Base-by-base conservation (phyloP, 805 yeast genomes). In the Candida sphagnicola region DNA sequence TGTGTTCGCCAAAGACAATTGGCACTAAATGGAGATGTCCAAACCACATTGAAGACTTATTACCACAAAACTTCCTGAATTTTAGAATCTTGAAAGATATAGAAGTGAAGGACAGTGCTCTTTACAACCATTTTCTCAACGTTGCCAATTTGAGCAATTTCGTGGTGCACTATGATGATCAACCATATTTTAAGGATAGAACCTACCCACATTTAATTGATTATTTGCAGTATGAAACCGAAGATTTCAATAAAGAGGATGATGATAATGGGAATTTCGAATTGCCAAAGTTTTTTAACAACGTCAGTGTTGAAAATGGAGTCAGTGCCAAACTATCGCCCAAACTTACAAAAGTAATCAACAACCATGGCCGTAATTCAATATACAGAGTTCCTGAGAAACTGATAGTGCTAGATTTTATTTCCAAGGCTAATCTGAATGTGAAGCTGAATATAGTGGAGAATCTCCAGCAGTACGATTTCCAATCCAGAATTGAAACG, bases 21-120 rank as follows among this genome's bases (percentile, higher is more conserved):
- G 95, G 93, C 2, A 70, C 71, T 32, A 85, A 82, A 57, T 91
- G 96, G 98, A 80, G 77, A 63, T 93, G 96, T 59, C 98, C 96
- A 2, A 82, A 85, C 48, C 97, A 88, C 62, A 77, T 78, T 15
- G 84, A 75, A 34, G 67, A 61, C 30, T 57, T 76, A 16, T 45
- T 71, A n/a, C 70, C 70, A 21, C 48, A 67, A 11, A 62, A 70
- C 40, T 45, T 63, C 40, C 49, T 47, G 36, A 54, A 54, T 21
- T 49, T 59, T 37, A 62, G 88, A 37, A 67, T 72, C 51, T 68
- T 75, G 47, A 74, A 70, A 47, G 75, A 72, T 46, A 77, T 77
- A 32, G 59, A 70, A 4, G 61, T 72, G 17, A 55, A 80, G 5
- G 85, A 82, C 40, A 82, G 85, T 3, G 53, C 70, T 4, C 51